These are phyloP conservation scores for Chlorella sp. DNA, from an alignment of 139 green algal species.

Conservation along the genomic window DNA sequence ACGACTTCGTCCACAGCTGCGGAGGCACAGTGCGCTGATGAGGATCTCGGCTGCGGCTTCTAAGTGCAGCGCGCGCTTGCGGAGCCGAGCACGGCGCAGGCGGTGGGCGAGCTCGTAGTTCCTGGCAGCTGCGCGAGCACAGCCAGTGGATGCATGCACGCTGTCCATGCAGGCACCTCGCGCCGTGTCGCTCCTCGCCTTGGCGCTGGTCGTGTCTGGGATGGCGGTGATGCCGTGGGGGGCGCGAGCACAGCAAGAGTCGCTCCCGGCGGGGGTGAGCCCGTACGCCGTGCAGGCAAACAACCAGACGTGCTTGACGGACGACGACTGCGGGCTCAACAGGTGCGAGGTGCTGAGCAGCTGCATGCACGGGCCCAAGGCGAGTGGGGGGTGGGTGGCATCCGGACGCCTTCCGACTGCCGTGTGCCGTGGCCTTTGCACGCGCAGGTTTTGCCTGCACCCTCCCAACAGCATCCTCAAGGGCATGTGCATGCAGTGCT, in stretches of 20 bases:
- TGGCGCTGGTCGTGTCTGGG: no score
- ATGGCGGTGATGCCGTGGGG: no score
- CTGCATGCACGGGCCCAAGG: neutral
- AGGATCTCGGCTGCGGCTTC: neutral
- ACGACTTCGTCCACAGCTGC: no score
- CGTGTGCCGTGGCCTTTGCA: neutral
- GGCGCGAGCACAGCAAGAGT: neutral
- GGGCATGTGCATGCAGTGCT: slow-evolving; percentile 18
- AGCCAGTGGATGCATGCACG: neutral
- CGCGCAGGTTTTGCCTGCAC: slow-evolving; percentile 10
- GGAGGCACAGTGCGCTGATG: no score
- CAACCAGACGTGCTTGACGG: neutral
- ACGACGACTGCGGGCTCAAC: slow-evolving; percentile 2
- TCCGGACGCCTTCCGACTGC: neutral
- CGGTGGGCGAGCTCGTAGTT: no score
- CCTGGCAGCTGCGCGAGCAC: neutral
- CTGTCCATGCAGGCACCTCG: neutral
- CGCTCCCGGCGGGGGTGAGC: no score
- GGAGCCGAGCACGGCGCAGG: no score
- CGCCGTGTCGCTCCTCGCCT: no score
- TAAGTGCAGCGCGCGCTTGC: neutral
- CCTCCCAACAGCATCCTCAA: neutral
- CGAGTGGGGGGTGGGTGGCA: neutral
- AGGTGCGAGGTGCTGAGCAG: neutral
- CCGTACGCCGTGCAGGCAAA: neutral